Evolutionary conservation across 441 rosid genomes (phyloP), one percentile per base, ranked within the genome.

Genomic region (Adansonia grandidieri): DNA sequence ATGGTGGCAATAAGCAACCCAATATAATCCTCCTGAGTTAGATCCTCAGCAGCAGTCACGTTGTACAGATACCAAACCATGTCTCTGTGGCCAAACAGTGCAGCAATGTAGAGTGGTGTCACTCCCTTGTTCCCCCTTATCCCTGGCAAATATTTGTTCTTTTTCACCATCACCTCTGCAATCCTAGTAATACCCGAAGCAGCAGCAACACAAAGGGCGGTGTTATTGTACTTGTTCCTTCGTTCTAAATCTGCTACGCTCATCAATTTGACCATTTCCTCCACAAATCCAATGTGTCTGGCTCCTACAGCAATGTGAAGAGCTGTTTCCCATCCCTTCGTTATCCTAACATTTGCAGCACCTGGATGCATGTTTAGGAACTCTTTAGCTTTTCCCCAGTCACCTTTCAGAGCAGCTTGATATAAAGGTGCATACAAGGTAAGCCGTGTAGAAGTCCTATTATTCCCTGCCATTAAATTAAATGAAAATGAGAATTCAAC

Each of bases 351-450:
- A 54, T 53, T 1, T 7, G 32, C 24, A 15, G 73, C 74, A 4
- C 48, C 66, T 0, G 80, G 75, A 57, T 80, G 50, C 10, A 5
- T 11, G n/a, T 5, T 0, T 1, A 60, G n/a, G 54, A 81, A 69
- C 13, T 50, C 44, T 50, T 64, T 56, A 14, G 72, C 84, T 22
- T 20, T 71, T 73, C 10, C 54, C 78, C 80, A 77, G 5, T 86
- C 72, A 61, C 87, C 88, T 57, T 77, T 77, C 24, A 78, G 4
- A 4, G 83, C 76, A 6, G 84, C 80, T 63, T 84, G 85, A 19
- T 81, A 80, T 24, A 86, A 57, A 15, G 73, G 65, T 44, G 77
- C 80, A 20, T 78, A 75, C 24, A 61, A 51, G 58, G 42, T 51
- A n/a, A 75, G 79, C 37, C 37, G 50, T 0, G 51, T 75, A 8